Base-by-base conservation (phyloP, 176 grass and related monocot genomes). In the Luzula sylvatica region DNA sequence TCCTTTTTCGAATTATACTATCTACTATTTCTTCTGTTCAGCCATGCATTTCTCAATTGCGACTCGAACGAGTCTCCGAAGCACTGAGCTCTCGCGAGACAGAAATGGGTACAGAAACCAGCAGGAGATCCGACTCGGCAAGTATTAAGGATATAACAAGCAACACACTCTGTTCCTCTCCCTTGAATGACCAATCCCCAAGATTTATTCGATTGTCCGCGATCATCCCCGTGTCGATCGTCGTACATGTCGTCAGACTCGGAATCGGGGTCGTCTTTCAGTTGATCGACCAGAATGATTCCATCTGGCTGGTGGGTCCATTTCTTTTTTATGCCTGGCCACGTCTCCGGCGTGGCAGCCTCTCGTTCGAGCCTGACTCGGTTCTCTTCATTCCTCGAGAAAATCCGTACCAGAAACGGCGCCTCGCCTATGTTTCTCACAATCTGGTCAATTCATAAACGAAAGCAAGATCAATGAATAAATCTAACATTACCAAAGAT, bases 31-130 rank as follows among this genome's bases (percentile, higher is more conserved):
- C 41, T 12, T 27, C n/a, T 4, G n/a, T 49, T 8, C 23, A 95
- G 57, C 90, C 90, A 95, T 2, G 71, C 77, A 44, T 79, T 86
- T 53, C 65, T 71, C 47, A 95, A 61, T 65, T 95, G 90, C 45
- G 78, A 45, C 53, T 86, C 84, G 16, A 75, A 23, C 5, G 84
- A 41, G 40, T 95, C 84, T 19, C 80, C 84, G 70, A 86, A 95
- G 70, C 90, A 88, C 70, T 86, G 68, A 17, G 67, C 90, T 15
- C 83, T 52, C 11, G 73, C 77, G 52, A 95, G 74, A 75, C 74
- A 78, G 84, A 95, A 95, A 75, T 95, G 84, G 27, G 90, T 95
- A 66, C 83, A 88, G 56, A 75, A 76, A 0, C 90, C 90, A 5
- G 67, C 66, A 7, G 90, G 16, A 13, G 90, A 95, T 39, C 61